Percentiles rank a stretch among this genome's conserved stretches.
Evolutionary conservation across 371 early-diverging fungal genomes (phyloP).

Genomic region (Mortierella sp.): DNA sequence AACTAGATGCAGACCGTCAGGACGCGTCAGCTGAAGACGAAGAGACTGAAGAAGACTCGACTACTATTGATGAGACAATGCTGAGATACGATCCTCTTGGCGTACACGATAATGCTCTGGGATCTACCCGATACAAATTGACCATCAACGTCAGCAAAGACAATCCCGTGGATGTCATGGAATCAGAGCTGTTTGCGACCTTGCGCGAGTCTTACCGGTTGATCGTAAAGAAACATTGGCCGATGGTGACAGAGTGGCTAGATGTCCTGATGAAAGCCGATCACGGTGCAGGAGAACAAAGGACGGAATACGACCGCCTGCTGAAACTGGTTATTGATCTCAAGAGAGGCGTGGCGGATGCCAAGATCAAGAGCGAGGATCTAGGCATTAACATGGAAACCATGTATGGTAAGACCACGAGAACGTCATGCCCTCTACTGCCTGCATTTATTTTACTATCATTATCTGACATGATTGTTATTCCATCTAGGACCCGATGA

Average conservation of each 20-base stretch:
- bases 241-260: slow-evolving; percentile 62
- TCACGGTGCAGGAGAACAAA: slow-evolving; percentile 19
- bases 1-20: neutral
- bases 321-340: slow-evolving; percentile 58
- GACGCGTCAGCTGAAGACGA: neutral
- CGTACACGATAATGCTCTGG: slow-evolving; percentile 62
- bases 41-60: slow-evolving; percentile 11
- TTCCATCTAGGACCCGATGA: slow-evolving; percentile 39
- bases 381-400: slow-evolving; percentile 60
- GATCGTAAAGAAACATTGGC: slow-evolving; percentile 58
- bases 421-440: too few relatives aligned
- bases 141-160: slow-evolving; percentile 64
- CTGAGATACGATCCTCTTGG: slow-evolving; percentile 28
- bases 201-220: slow-evolving; percentile 68
- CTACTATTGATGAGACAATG: slow-evolving; percentile 2
- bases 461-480: too few relatives aligned
- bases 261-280: slow-evolving; percentile 63
- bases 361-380: slow-evolving; percentile 61
- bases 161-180: slow-evolving; percentile 62
- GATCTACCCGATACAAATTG: slow-evolving; percentile 70
- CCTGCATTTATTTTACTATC: too few relatives aligned
- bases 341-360: slow-evolving; percentile 54
- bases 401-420: slow-evolving; percentile 55
- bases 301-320: slow-evolving; percentile 41
- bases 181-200: slow-evolving; percentile 69